Percentiles rank a stretch among this genome's conserved stretches.
These are phyloP conservation scores for Lactarius quietus DNA, from an alignment of 768 basidiomycete species.

Conservation along the genomic window DNA sequence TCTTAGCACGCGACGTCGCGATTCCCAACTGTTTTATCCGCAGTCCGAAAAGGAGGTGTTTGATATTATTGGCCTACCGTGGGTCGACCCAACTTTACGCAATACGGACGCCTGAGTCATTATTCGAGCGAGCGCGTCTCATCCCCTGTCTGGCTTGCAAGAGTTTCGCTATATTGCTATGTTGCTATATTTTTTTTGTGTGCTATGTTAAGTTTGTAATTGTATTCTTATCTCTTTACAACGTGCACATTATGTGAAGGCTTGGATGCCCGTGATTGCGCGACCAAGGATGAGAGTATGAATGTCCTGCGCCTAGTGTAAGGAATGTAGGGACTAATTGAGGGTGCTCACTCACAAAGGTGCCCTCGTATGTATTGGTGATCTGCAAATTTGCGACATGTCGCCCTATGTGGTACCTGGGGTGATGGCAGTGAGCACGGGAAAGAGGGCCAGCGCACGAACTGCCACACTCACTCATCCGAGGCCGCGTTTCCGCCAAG, in stretches of 20 bases:
- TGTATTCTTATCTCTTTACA: not conserved
- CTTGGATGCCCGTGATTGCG: conserved; percentile 84
- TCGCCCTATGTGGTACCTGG: conserved; percentile 87
- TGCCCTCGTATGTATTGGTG: conserved; percentile 94
- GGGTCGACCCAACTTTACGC: conserved; percentile 65
- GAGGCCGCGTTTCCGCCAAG: conserved; percentile 91
- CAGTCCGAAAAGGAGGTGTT: conserved; percentile 72
- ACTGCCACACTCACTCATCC: conserved; percentile 67
- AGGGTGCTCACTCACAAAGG: conserved; percentile 4
- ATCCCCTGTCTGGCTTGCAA: not conserved
- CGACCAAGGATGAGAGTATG: conserved; percentile 92
- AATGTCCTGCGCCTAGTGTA: conserved; percentile 55
- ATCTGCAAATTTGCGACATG: conserved; percentile 95
- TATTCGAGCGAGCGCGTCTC: not conserved
- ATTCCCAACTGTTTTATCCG: conserved; percentile 57
- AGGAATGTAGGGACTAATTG: conserved; percentile 9
- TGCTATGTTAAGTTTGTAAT: not conserved
- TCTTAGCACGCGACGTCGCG: conserved; percentile 55
- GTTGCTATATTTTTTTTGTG: conserved; percentile 9
- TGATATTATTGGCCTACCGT: conserved; percentile 61
- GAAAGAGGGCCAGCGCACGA: not conserved
- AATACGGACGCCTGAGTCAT: conserved; percentile 58
- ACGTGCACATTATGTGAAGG: conserved; percentile 52
- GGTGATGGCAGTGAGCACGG: not conserved
- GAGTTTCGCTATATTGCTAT: not conserved